These are phyloP conservation scores for Exophiala sideris DNA, from an alignment of 2,329 filamentous ascomycete species.

Conservation along the genomic window DNA sequence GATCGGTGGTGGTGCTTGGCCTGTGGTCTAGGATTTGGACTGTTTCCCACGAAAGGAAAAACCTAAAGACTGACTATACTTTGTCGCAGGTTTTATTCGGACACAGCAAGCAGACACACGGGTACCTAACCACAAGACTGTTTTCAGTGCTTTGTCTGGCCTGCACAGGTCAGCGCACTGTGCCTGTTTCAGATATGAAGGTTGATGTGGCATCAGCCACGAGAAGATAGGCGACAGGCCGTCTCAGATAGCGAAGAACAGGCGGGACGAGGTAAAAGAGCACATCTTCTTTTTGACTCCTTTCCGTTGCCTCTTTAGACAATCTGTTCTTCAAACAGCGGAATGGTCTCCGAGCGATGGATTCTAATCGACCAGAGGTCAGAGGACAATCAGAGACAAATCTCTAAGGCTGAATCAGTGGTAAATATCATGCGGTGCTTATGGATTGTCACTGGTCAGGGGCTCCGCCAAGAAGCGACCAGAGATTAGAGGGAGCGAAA, in stretches of 20 bases:
- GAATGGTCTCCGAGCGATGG: no score
- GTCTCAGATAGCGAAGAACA: not conserved
- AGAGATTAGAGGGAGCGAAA: not conserved
- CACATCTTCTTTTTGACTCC: not conserved
- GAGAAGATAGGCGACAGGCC: not conserved
- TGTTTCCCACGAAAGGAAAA: no score
- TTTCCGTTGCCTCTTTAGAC: not conserved
- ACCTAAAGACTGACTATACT: no score
- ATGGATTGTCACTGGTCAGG: not conserved
- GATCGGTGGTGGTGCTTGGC: no score
- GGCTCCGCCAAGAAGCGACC: not conserved
- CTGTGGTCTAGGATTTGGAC: no score
- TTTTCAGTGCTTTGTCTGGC: no score
- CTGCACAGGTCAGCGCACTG: no score
- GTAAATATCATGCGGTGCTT: not conserved
- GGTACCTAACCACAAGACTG: no score
- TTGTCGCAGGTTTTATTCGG: no score
- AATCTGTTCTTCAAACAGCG: not conserved
- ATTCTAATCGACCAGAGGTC: not conserved
- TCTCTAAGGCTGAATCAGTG: conserved; percentile 2
- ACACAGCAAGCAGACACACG: no score
- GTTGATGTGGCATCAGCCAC: not conserved
- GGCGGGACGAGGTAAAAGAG: not conserved
- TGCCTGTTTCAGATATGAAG: not conserved
- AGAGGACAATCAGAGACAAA: not conserved